Percentiles rank a stretch among this genome's conserved stretches.
Conservation (phyloP, 768 basidiomycete species). For the Clavaria fumosa region DNA sequence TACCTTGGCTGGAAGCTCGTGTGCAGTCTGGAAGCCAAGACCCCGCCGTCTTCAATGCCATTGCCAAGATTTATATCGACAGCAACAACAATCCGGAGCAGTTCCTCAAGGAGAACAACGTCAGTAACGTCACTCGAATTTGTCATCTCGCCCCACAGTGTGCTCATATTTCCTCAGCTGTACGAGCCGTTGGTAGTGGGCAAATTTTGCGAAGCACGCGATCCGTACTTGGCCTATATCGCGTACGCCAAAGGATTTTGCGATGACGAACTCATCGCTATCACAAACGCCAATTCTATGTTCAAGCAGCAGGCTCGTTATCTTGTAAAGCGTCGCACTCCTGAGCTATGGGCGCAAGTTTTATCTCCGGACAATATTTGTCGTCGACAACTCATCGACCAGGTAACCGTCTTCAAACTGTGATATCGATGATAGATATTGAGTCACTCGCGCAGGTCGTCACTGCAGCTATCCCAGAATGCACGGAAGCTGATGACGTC, state of each 20-base stretch:
- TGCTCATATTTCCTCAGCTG: constrained; percentile 32
- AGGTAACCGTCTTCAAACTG: constrained; percentile 30
- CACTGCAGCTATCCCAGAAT: constrained; percentile 90
- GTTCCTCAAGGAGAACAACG: constrained; percentile 98
- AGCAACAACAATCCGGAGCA: constrained; percentile 96
- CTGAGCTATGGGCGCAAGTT: constrained; percentile 95
- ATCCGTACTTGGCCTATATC: constrained; percentile 97
- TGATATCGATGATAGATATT: background rate
- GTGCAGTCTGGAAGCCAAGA: constrained; percentile 93
- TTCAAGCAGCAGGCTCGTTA: constrained; percentile 99
- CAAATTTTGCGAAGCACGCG: constrained; percentile 97
- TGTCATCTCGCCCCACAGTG: background rate
- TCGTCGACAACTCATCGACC: constrained; percentile 87
- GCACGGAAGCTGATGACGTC: constrained; percentile 96
- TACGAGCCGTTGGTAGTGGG: constrained; percentile 96
- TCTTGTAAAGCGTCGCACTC: constrained; percentile 87
- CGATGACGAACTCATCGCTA: constrained; percentile 90
- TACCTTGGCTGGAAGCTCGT: constrained; percentile 92
- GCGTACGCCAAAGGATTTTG: constrained; percentile 99
- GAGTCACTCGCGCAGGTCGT: constrained; percentile 41
- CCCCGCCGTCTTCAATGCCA: constrained; percentile 85
- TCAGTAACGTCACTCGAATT: constrained; percentile 23
- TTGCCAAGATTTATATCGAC: constrained; percentile 98
- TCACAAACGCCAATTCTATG: constrained; percentile 99
- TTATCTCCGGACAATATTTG: constrained; percentile 80